A percentile compares a stretch with the other conserved stretches of the same genome.
Evolutionary conservation across 495 filamentous ascomycete species (phyloP).

Genomic region (Podospora anserina): DNA sequence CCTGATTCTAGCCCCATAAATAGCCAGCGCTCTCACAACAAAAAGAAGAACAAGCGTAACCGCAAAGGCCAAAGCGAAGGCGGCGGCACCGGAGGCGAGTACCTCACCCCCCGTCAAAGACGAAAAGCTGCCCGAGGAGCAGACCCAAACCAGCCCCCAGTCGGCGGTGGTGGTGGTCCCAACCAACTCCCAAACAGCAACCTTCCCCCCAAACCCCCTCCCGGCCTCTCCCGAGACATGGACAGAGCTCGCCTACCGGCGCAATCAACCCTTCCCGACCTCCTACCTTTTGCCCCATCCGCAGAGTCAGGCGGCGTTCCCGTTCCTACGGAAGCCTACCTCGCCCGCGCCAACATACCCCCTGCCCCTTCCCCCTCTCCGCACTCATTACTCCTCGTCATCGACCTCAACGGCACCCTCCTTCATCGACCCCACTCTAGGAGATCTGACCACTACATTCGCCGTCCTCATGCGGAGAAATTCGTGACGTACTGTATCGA

Average conservation of each 20-base stretch:
- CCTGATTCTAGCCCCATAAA: not conserved
- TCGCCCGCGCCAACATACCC: conserved; percentile 26
- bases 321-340: conserved; percentile 41
- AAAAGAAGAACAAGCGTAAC: not conserved
- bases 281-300: conserved; percentile 28
- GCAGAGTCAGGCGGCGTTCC: conserved; percentile 50
- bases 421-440: conserved; percentile 20
- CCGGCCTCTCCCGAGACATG: not conserved
- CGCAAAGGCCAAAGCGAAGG: not conserved
- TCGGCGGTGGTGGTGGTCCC: not conserved
- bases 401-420: conserved; percentile 88
- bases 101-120: not conserved
- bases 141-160: not conserved
- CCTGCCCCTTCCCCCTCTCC: conserved; percentile 26
- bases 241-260: too few relatives aligned
- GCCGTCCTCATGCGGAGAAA: conserved; percentile 56
- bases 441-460: conserved; percentile 49
- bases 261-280: not conserved
- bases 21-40: not conserved
- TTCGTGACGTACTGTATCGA: conserved; percentile 68
- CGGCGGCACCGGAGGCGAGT: not conserved
- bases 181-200: not conserved
- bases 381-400: conserved; percentile 65
- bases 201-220: not conserved
- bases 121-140: not conserved